Base-by-base conservation (phyloP, 202 grass and related monocot species). In the Elaeis oleifera region DNA sequence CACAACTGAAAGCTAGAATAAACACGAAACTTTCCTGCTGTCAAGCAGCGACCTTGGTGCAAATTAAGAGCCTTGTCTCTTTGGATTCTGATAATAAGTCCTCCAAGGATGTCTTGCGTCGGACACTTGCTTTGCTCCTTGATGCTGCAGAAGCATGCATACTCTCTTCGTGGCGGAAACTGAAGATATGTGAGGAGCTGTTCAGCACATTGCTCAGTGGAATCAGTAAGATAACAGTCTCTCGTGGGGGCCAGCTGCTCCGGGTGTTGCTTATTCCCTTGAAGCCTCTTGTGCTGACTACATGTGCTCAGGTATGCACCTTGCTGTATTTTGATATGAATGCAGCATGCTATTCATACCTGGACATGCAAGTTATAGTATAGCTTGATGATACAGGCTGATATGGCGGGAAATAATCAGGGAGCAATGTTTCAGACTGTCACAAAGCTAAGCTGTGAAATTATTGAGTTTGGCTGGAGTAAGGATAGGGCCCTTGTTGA, bases 391-490 rank as follows among this genome's bases (percentile, higher is more conserved):
- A 39, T 39, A 39, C 73, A 99, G 94, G 94, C 88, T 75, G 85
- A 99, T 63, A 82, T 80, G 85, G 71, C 56, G 16, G 82, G 85
- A 62, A 75, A 81, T 76, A 89, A 74, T 61, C 94, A 81, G 68
- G 94, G 94, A 9, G 66, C 82, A 63, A 81, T 99, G 85, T 99
- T 99, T 25, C 82, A 92, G 53, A 72, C 88, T 54, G 88, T 99
- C 18, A 90, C 84, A 62, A 92, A 89, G 72, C 78, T 99, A 72
- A 92, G 94, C 69, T 99, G 94, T 81, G 88, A 92, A 79, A 92
- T 99, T 65, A 99, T 99, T 74, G 94, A 99, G 80, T 99, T 99
- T 73, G 94, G 94, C 19, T 99, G 94, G 94, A 91, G 80, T 58
- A 99, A 99, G 65, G 94, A 99, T 80, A 86, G 94, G 71, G 84